Base-by-base conservation (phyloP, 2,329 filamentous ascomycete species). In the Celoporthe dispersa region DNA sequence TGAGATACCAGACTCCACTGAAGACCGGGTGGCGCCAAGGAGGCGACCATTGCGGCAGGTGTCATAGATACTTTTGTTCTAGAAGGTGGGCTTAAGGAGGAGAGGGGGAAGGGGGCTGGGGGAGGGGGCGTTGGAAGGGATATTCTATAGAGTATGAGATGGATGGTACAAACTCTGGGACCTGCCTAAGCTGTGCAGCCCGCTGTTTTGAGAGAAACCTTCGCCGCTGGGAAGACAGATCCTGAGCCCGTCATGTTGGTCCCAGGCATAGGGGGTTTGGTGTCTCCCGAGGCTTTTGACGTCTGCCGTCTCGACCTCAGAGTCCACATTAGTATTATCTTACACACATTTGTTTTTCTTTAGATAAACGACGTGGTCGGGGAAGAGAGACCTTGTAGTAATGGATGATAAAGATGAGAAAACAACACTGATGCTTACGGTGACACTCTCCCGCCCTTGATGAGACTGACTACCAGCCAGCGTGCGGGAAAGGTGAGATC, bases 1-100 rank as follows among this genome's bases (percentile, higher is more conserved):
- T 44, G 39, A 59, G 67, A 59, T 68, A 68, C 60, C 60, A 64
- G 53, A 14, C 60, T 64, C 39, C 28, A 59, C 7, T 25, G 22
- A 55, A n/a, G 22, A 31, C 19, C 28, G 22, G 25, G 22, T 33
- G n/a, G 28, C 28, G 59, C 44, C 59, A 44, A 68, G 51, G 9
- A 64, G 60, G 48, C 22, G 12, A 37, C 37, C 7, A n/a, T 22
- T 48, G 19, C 22, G 37, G 51, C n/a, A 12, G 28, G 51, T 48
- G 22, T 66, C 35, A 55, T 64, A 60, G 60, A 67, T 48, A n/a
- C 19, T 48, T 48, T 60, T 55, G 25, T 64, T 61, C 44, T 57
- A 64, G 53, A 63, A 7, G 28, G 7, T 37, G 41, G 66, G 16
- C 19, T 39, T n/a, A n/a, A n/a, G n/a, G n/a, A n/a, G n/a, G n/a